Evolutionary conservation across 2,329 filamentous ascomycete species (phyloP), one percentile per base, ranked within the genome.

Genomic region (Penicillium fuscoglaucum): DNA sequence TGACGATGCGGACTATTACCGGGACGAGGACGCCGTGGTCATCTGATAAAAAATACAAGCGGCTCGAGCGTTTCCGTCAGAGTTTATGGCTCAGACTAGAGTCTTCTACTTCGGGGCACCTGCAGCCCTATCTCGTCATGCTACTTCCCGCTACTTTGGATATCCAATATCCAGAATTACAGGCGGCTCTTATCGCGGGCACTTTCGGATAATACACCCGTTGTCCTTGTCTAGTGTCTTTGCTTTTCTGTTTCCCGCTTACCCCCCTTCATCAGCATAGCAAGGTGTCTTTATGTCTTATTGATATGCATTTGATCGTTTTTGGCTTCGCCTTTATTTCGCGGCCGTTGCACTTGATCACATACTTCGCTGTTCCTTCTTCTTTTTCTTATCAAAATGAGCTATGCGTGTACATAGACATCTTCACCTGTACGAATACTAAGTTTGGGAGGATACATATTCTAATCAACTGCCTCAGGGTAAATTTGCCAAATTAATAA

Each of bases 1-100:
- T 64, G 75, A 79, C 47, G 77, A 79, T 65, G 47, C 66, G 0
- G 74, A 76, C 59, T 60, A 73, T 13, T 73, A 72, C 52, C 66
- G 65, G 7, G 68, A 72, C 29, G 70, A 72, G 17, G 63, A 69
- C 28, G 39, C 62, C 17, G 9, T 57, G 37, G 43, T 62, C 59
- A 68, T 65, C 54, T 68, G 60, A 67, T 47, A 26, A n/a, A n/a
- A 33, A 44, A 13, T 31, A 46, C 46, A 29, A 43, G 60, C 55
- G 62, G 60, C 61, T 62, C 43, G 53, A 60, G 62, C 62, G 60
- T 52, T 50, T 48, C 39, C 19, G n/a, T 40, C 15, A 58, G 43
- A 41, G 28, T 48, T 54, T 48, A 61, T 66, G 57, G 61, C 56
- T 54, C 43, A 35, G 48, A 56, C 53, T 35, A 39, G 39, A 19